phyloP scores from a whole-genome alignment of 2,329 filamentous ascomycete genomes.

The Epichloe festucae region DNA sequence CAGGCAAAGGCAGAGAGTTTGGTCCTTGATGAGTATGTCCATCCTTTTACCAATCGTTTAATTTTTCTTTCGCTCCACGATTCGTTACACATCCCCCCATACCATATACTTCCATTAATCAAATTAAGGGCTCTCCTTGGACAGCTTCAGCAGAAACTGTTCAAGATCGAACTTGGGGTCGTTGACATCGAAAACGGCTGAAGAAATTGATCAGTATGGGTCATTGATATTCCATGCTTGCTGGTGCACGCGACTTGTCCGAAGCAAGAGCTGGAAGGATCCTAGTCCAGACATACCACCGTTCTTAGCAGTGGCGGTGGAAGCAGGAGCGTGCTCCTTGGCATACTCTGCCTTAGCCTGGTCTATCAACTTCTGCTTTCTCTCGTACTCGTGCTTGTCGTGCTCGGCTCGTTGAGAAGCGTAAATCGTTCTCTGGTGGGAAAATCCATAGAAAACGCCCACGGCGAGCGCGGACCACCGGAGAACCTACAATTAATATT shows the following conservation, averaged over 20 bases:
- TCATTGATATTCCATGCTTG: background rate
- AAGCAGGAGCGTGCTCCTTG: constrained; percentile 52
- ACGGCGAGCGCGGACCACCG: constrained; percentile 89
- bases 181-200: constrained; percentile 47
- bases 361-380: constrained; percentile 83
- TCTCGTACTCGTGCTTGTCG: constrained; percentile 71
- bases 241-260: background rate
- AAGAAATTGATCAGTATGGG: background rate
- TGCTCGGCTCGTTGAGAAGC: constrained; percentile 56
- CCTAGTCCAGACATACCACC: constrained; percentile 16
- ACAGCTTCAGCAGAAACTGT: constrained; percentile 58
- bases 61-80: background rate
- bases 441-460: constrained; percentile 91
- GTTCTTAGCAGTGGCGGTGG: constrained; percentile 20
- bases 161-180: constrained; percentile 92
- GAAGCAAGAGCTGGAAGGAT: background rate
- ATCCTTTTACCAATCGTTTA: background rate
- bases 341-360: constrained; percentile 85
- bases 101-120: background rate
- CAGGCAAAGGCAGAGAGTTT: constrained; percentile 1
- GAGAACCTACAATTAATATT: constrained; percentile 56
- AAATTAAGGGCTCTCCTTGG: constrained; percentile 36
- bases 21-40: constrained; percentile 2
- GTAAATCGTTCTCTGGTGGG: constrained; percentile 75
- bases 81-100: background rate